phyloP scores from a whole-genome alignment of 176 grass and related monocot genomes.

The Canna indica region DNA sequence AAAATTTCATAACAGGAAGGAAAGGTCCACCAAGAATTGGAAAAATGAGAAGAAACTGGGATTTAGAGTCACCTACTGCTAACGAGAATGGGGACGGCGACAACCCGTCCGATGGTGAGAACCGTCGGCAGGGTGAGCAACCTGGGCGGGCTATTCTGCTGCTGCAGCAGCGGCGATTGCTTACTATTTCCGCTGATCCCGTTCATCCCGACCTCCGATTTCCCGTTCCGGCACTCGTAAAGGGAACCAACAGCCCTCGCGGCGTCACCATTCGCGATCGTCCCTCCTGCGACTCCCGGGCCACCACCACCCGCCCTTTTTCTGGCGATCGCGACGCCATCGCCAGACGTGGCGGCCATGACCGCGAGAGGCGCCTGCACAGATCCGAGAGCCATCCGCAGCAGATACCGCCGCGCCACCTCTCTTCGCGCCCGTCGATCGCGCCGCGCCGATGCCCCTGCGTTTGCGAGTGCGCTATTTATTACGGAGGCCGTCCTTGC shows the following conservation, averaged over 20 bases:
- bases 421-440: background rate
- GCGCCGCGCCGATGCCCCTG: background rate
- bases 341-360: background rate
- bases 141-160: background rate
- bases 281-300: background rate
- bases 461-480: too few species aligned
- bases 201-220: background rate
- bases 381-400: background rate
- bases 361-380: background rate
- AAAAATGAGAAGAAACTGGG: background rate
- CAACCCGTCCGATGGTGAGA: constrained; percentile 3
- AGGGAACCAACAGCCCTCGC: background rate
- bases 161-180: background rate
- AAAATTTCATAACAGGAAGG: background rate
- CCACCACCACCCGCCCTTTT: background rate
- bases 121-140: constrained; percentile 11
- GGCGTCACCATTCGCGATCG: background rate
- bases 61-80: constrained; percentile 10
- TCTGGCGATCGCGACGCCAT: background rate
- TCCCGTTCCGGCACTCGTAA: background rate
- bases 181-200: background rate
- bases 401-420: background rate
- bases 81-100: constrained; percentile 1
- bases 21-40: background rate
- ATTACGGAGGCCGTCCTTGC: background rate